Evolutionary conservation across 768 basidiomycete species (phyloP), one percentile per base, ranked within the genome.

Genomic region (Lactarius tabidus): DNA sequence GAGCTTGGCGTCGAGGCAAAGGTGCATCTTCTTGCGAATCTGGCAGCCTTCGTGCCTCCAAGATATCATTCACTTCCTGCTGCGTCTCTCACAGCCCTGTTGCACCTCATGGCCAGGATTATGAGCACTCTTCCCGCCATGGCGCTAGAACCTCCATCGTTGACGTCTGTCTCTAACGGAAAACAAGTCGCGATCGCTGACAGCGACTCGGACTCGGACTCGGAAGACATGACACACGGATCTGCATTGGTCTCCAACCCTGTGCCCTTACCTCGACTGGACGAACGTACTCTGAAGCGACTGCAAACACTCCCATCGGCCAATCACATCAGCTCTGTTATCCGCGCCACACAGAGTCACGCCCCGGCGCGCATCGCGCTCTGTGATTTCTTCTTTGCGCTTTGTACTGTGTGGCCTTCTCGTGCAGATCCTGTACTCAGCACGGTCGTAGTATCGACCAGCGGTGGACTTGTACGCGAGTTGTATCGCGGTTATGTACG

Each of bases 21-120:
- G 70, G 73, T 87, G 52, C 84, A 94, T 71, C 80, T 95, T 5
- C 70, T 91, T 8, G 88, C 91, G 1, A 95, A 93, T 70, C 75
- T 92, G 15, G 74, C 84, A 59, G 80, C 84, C 31, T 88, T 95
- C 72, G 79, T 80, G 14, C 77, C 84, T 1, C 84, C 88, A 2
- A 81, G 87, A 51, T 89, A 92, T 71, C 68, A 79, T 12, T 74
- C 74, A 8, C 76, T 90, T 15, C 74, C 80, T 0, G 67, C 77
- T 3, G 64, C 77, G 0, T 77, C 85, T 3, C 72, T 91, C 18
- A 74, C 72, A 23, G 75, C 79, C 8, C 90, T 89, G 66, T 76
- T 91, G 23, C 74, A 75, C 9, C 78, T 91, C 35, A 78, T 84
- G 23, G 75, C 83, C 3, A 69, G 72, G 0, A 72, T 90, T 7